A percentile compares a stretch with the other conserved stretches of the same genome.
phyloP scores from a whole-genome alignment of 352 stramenopile species.

The Phytophthora foliorum region DNA sequence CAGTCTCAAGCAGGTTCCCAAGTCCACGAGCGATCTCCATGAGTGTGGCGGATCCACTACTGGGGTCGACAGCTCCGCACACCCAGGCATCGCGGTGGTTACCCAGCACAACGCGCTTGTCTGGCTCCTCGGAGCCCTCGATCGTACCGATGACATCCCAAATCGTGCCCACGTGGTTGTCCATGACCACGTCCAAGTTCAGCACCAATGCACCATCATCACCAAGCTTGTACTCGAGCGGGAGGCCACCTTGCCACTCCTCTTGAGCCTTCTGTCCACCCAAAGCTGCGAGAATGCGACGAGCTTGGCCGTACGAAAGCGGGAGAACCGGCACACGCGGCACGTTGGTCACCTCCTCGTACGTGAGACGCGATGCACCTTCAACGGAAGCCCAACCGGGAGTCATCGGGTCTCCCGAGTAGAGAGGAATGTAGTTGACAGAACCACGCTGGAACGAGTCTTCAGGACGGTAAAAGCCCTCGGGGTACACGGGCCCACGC shows the following conservation, averaged over 20 bases:
- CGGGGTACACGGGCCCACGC: constrained; percentile 46
- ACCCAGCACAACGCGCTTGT: constrained; percentile 65
- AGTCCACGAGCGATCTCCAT: constrained; percentile 73
- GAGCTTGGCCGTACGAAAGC: constrained; percentile 81
- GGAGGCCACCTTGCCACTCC: constrained; percentile 63
- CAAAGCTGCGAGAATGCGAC: constrained; percentile 68
- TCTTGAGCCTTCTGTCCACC: constrained; percentile 56
- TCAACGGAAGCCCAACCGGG: constrained; percentile 47
- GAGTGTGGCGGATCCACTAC: constrained; percentile 63
- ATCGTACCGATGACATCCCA: constrained; percentile 63
- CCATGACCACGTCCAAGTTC: constrained; percentile 68
- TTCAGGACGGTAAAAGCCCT: constrained; percentile 39
- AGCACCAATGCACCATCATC: constrained; percentile 56
- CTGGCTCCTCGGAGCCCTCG: constrained; percentile 49
- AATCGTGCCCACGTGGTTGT: constrained; percentile 80
- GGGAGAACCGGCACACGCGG: constrained; percentile 41
- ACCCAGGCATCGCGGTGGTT: constrained; percentile 89
- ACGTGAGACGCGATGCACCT: constrained; percentile 40
- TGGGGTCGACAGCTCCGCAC: constrained; percentile 76
- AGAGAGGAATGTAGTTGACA: constrained; percentile 78
- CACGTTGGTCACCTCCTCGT: constrained; percentile 49
- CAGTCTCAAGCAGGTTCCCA: constrained; percentile 47
- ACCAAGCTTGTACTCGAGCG: constrained; percentile 77
- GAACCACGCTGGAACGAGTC: constrained; percentile 83
- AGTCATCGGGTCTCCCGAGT: constrained; percentile 70